Percentiles rank a stretch among this genome's conserved stretches.
Evolutionary conservation across 495 filamentous ascomycete species (phyloP).

Genomic region (Darksidea phi): DNA sequence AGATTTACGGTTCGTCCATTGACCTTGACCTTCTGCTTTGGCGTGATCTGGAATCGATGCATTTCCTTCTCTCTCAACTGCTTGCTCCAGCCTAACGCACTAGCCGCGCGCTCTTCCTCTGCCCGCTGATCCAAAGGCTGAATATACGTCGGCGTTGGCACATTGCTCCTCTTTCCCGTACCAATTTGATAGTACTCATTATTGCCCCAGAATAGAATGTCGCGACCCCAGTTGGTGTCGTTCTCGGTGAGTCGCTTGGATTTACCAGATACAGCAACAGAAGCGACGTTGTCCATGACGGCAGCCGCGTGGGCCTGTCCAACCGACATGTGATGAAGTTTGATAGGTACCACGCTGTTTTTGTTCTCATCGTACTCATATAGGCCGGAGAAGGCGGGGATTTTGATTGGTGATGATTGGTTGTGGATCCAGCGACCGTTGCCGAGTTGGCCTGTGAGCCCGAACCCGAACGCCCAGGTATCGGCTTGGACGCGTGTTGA

Average conservation of each 20-base stretch:
- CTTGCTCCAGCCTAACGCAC: background rate
- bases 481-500: slow-evolving; percentile 62
- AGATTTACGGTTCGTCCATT: slow-evolving; percentile 64
- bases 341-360: slow-evolving; percentile 70
- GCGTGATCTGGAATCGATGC: slow-evolving; percentile 83
- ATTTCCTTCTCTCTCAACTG: slow-evolving; percentile 54
- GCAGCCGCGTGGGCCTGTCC: slow-evolving; percentile 79
- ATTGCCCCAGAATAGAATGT: slow-evolving; percentile 88
- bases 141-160: slow-evolving; percentile 71
- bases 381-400: slow-evolving; percentile 78
- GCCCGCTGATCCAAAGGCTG: slow-evolving; percentile 61
- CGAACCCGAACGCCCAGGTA: slow-evolving; percentile 80
- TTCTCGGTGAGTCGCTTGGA: slow-evolving; percentile 46
- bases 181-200: slow-evolving; percentile 94
- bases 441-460: slow-evolving; percentile 78
- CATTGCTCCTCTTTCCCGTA: slow-evolving; percentile 82
- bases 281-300: slow-evolving; percentile 74
- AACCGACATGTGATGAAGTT: slow-evolving; percentile 65
- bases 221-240: slow-evolving; percentile 78
- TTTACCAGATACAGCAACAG: slow-evolving; percentile 52
- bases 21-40: slow-evolving; percentile 65
- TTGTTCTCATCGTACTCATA: slow-evolving; percentile 79
- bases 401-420: slow-evolving; percentile 72
- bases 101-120: slow-evolving; percentile 45
- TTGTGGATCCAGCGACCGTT: slow-evolving; percentile 89